Evolutionary conservation across 306 rosid species (phyloP).

Genomic region (Glycyrrhiza uralensis): DNA sequence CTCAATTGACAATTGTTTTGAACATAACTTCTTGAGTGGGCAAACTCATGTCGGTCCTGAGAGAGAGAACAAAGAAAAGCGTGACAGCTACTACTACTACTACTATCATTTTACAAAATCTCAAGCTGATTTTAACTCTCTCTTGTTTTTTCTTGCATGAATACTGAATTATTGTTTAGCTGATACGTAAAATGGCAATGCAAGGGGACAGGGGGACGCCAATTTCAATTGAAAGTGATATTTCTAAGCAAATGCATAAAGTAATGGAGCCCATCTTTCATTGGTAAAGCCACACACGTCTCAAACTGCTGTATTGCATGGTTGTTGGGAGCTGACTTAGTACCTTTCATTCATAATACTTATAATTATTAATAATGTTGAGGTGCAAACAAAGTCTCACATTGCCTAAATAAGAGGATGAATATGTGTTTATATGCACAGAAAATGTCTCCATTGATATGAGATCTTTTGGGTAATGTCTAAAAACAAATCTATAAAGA

Average conservation of each 20-base stretch:
- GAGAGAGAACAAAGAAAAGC: neutral
- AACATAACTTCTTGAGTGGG: neutral
- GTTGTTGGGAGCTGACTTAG: slow-evolving; percentile 28
- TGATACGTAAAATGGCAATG: slow-evolving; percentile 14
- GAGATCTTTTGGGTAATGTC: too few relatives aligned
- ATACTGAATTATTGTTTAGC: slow-evolving; percentile 5
- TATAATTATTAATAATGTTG: too few relatives aligned
- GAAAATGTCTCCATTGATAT: too few relatives aligned
- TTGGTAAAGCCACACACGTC: slow-evolving; percentile 20
- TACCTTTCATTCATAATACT: neutral
- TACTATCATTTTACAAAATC: neutral
- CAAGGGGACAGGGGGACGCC: slow-evolving; percentile 13
- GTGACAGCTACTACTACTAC: neutral
- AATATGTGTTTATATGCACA: too few relatives aligned
- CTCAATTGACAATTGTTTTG: neutral
- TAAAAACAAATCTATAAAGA: too few relatives aligned
- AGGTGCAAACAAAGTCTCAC: too few relatives aligned
- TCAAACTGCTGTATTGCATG: slow-evolving; percentile 18
- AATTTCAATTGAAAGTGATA: slow-evolving; percentile 24
- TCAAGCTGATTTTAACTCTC: neutral
- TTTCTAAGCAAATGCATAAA: neutral
- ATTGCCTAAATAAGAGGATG: too few relatives aligned
- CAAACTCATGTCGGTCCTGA: neutral
- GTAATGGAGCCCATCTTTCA: slow-evolving; percentile 23
- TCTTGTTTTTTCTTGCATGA: slow-evolving; percentile 18